Conservation (phyloP, 2,329 filamentous ascomycete species). For the Fonsecaea erecta region DNA sequence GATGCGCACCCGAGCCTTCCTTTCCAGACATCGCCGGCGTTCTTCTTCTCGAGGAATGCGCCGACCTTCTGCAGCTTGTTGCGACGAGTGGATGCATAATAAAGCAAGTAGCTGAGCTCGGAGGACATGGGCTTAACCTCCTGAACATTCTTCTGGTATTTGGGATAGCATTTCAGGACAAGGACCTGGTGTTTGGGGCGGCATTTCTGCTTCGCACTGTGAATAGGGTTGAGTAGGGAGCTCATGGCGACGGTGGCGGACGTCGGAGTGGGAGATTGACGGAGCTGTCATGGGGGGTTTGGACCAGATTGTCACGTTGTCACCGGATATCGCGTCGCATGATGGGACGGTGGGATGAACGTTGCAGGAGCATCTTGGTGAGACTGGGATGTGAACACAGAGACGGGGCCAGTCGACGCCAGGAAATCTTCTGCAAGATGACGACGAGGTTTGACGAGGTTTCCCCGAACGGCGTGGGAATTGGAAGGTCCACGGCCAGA, state of each 20-base stretch:
- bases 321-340: slow-evolving; percentile 12
- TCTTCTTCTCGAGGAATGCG: slow-evolving; percentile 92
- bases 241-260: slow-evolving; percentile 31
- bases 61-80: slow-evolving; percentile 97
- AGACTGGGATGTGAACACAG: slow-evolving; percentile 9
- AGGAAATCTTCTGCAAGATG: slow-evolving; percentile 18
- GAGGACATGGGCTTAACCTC: slow-evolving; percentile 96
- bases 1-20: slow-evolving; percentile 77
- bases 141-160: slow-evolving; percentile 85
- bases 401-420: not conserved
- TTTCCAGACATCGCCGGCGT: slow-evolving; percentile 87
- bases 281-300: slow-evolving; percentile 21
- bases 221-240: slow-evolving; percentile 49
- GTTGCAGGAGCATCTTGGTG: slow-evolving; percentile 8
- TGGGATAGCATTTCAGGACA: slow-evolving; percentile 94
- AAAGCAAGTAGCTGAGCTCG: slow-evolving; percentile 94
- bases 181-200: slow-evolving; percentile 97
- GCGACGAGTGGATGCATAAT: slow-evolving; percentile 91
- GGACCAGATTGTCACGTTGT: slow-evolving; percentile 2
- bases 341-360: slow-evolving; percentile 7
- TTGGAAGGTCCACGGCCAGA: too few species aligned
- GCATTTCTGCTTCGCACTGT: slow-evolving; percentile 64
- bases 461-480: not conserved
- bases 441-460: slow-evolving; percentile 9
- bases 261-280: slow-evolving; percentile 12